Conservation (phyloP, 2,329 filamentous ascomycete genomes). For the Sporothrix humicola region DNA sequence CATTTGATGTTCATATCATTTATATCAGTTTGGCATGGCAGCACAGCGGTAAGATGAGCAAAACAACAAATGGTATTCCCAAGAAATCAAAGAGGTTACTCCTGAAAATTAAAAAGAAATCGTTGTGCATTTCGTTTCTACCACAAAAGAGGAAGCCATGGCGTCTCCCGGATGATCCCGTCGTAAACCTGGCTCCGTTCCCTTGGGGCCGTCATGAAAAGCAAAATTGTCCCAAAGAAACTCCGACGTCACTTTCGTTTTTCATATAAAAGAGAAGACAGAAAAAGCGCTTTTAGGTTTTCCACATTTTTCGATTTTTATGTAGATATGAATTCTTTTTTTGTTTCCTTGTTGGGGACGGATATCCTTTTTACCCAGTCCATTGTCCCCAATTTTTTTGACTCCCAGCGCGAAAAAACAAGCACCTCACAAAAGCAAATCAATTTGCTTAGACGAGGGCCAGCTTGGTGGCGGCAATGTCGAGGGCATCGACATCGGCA, state of each 20-base stretch:
- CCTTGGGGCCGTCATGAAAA: not conserved
- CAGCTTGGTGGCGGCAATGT: conserved; percentile 99
- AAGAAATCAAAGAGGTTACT: conserved; percentile 22
- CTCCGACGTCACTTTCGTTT: not conserved
- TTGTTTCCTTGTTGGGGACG: not conserved
- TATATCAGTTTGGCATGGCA: too few species aligned
- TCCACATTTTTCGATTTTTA: conserved; percentile 32
- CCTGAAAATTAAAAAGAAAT: conserved; percentile 15
- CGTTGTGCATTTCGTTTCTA: conserved; percentile 19
- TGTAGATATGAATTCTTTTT: conserved; percentile 20
- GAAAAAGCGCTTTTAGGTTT: conserved; percentile 6
- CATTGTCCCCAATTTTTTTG: conserved; percentile 19
- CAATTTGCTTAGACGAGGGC: conserved; percentile 79
- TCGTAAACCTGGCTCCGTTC: conserved; percentile 9
- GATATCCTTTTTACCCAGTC: not conserved
- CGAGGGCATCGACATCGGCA: conserved; percentile 94
- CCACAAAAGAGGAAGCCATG: not conserved
- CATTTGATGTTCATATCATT: too few species aligned
- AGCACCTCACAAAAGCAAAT: not conserved
- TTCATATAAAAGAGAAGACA: not conserved
- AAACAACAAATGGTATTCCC: conserved; percentile 28
- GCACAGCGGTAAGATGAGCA: not conserved
- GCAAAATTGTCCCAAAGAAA: not conserved
- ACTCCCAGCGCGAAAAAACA: conserved; percentile 18
- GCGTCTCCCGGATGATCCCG: conserved; percentile 2